Conservation (phyloP, 1,139 yeast species). For the Candida sp. region DNA sequence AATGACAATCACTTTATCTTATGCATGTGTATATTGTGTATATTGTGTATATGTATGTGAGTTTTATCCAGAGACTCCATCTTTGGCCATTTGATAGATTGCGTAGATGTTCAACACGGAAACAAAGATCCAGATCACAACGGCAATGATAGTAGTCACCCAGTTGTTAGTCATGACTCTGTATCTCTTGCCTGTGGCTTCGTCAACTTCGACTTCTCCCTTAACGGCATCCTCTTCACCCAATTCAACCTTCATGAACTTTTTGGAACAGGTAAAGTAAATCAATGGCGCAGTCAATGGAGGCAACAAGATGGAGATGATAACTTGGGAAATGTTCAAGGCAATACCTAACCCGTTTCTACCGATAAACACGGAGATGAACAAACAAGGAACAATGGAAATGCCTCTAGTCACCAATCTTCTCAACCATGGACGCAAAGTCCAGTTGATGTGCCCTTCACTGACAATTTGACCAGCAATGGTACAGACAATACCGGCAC, state of each 20-base stretch:
- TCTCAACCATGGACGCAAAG: conserved; percentile 75
- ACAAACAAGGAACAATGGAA: conserved; percentile 74
- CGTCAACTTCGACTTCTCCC: conserved; percentile 12
- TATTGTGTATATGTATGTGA: neutral
- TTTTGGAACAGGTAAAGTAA: conserved; percentile 68
- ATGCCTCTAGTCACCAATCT: conserved; percentile 72
- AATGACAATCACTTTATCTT: neutral
- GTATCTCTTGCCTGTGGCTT: conserved; percentile 23
- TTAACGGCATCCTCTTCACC: conserved; percentile 16
- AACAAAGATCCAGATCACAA: conserved; percentile 66
- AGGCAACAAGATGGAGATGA: conserved; percentile 73
- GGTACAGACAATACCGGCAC: conserved; percentile 88
- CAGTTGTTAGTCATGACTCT: conserved; percentile 67
- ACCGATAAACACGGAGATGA: conserved; percentile 66
- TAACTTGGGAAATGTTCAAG: conserved; percentile 78
- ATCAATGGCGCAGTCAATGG: conserved; percentile 79
- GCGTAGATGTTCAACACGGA: conserved; percentile 71
- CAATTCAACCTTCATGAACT: conserved; percentile 60
- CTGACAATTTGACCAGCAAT: conserved; percentile 87
- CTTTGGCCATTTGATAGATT: conserved; percentile 61
- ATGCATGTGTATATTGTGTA: neutral
- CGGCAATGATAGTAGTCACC: conserved; percentile 52
- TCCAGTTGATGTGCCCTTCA: conserved; percentile 85
- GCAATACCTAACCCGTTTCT: conserved; percentile 65
- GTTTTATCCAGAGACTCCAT: conserved; percentile 32